Percentiles rank a stretch among this genome's conserved stretches.
Conservation (phyloP, 306 rosid species). For the Fragaria ananassa region DNA sequence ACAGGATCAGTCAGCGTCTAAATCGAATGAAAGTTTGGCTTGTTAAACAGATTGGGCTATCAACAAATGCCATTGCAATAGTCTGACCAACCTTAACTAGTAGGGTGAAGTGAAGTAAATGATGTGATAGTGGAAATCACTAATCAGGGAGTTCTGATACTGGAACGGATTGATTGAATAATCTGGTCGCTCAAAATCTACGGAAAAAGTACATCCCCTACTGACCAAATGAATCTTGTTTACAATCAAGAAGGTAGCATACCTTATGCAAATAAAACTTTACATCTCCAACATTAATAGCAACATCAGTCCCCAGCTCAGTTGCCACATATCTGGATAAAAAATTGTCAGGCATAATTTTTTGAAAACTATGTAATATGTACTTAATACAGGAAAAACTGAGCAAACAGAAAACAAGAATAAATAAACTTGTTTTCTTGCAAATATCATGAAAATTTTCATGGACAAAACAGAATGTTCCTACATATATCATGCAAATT, state of each 20-base stretch:
- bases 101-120: background rate
- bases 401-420: background rate
- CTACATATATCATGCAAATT: background rate
- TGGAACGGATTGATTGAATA: background rate
- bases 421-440: background rate
- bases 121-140: background rate
- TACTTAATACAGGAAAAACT: background rate
- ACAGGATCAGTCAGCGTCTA: background rate
- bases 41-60: background rate
- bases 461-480: too few species aligned
- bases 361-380: conserved; percentile 11
- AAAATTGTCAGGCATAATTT: conserved; percentile 26
- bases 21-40: conserved; percentile 3
- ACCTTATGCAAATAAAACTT: conserved; percentile 94
- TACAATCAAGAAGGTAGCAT: conserved; percentile 30
- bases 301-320: conserved; percentile 73
- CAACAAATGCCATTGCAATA: background rate
- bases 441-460: too few species aligned
- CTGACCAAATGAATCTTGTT: conserved; percentile 11
- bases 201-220: background rate
- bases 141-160: background rate
- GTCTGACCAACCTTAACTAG: background rate
- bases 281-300: conserved; percentile 60
- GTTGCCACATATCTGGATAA: conserved; percentile 64
- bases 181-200: background rate